Base-by-base conservation (phyloP, 495 filamentous ascomycete genomes). In the Podospora anserina region DNA sequence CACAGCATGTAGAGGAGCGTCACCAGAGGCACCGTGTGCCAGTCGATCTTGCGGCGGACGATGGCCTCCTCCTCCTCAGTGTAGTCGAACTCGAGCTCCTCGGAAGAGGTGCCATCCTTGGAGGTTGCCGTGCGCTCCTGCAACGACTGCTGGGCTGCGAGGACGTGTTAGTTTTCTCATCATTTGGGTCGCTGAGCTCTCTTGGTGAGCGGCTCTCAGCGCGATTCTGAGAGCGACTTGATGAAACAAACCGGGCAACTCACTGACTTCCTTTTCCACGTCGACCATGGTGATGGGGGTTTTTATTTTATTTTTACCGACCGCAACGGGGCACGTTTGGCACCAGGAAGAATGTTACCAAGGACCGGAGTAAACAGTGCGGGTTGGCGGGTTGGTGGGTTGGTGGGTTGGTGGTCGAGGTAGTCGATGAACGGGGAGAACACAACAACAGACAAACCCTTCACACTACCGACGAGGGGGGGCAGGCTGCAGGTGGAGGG, bases 1-100 rank as follows among this genome's bases (percentile, higher is more conserved):
- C 74, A 75, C 56, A 87, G 71, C 68, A 87, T 79, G 69, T 87
- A 87, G 20, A 87, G 72, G 13, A 84, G 69, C 4, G 84, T 86
- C 49, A 87, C 82, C 18, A 84, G 73, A 5, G 85, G 85, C 61
- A 87, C 77, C 27, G 83, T 73, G 69, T 82, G 79, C 77, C 77
- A 81, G 73, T 87, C 85, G 64, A 87, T 74, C 73, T 82, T 84
- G 67, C 78, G 81, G 58, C 84, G 82, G 60, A 88, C 72, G 5
- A 65, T 70, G 27, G 70, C 78, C 77, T 88, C 86, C 65, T 87
- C 86, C 61, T 78, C 81, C 16, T 76, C 76, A 13, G 80, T 81
- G 83, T 83, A 87, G n/a, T 69, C 72, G 54, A 79, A 67, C 59
- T 74, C 72, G 70, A 69, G 70, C 58, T 55, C 66, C 13, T 69